These are phyloP conservation scores for Coniochaeta pulveracea DNA, from an alignment of 2,329 filamentous ascomycete genomes.

Conservation along the genomic window DNA sequence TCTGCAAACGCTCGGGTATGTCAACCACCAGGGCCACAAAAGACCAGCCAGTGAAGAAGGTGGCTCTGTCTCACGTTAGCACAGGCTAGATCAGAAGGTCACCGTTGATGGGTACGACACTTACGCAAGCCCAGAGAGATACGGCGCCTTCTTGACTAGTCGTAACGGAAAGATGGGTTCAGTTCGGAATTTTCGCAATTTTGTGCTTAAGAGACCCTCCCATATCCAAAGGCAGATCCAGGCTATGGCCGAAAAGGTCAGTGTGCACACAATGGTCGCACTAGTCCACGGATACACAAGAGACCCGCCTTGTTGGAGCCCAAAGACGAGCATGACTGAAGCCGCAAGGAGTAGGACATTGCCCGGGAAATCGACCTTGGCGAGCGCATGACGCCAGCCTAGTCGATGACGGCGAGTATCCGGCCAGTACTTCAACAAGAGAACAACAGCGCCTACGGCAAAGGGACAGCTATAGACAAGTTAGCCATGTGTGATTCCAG, in stretches of 20 bases:
- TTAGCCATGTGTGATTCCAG: not conserved
- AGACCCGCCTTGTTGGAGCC: slow-evolving; percentile 44
- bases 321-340: slow-evolving; percentile 42
- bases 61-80: slow-evolving; percentile 27
- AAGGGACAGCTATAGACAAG: slow-evolving; percentile 31
- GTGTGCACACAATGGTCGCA: slow-evolving; percentile 33
- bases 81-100: not conserved
- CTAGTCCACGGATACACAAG: slow-evolving; percentile 39
- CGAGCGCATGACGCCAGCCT: slow-evolving; percentile 29
- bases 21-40: slow-evolving; percentile 48
- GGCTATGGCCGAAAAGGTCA: slow-evolving; percentile 34
- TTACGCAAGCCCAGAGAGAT: slow-evolving; percentile 37
- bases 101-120: slow-evolving; percentile 10
- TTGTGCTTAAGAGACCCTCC: slow-evolving; percentile 32
- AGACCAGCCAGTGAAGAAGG: slow-evolving; percentile 43
- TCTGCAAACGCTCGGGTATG: slow-evolving; percentile 49
- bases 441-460: slow-evolving; percentile 31
- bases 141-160: slow-evolving; percentile 35
- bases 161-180: slow-evolving; percentile 45
- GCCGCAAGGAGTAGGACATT: slow-evolving; percentile 36
- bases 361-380: slow-evolving; percentile 40
- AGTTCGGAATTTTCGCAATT: slow-evolving; percentile 22
- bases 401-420: slow-evolving; percentile 12
- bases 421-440: slow-evolving; percentile 26
- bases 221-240: slow-evolving; percentile 38